Percentiles rank a stretch among this genome's conserved stretches.
These are phyloP conservation scores for Penicillium canescens DNA, from an alignment of 495 filamentous ascomycete species.

Conservation along the genomic window DNA sequence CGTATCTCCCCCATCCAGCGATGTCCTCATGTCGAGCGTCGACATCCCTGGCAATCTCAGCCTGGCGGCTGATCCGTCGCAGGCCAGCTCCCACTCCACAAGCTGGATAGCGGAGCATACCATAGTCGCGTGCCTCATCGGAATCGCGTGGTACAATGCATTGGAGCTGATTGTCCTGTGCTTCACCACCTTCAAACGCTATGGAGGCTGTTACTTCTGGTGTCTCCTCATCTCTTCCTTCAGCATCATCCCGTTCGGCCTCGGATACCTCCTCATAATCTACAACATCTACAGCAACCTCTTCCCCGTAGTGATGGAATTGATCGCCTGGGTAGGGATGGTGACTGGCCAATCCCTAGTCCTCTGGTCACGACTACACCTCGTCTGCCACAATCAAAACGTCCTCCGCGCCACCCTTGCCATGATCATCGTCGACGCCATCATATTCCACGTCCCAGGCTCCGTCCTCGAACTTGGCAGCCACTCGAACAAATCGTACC, in stretches of 20 bases:
- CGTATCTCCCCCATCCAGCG: background rate
- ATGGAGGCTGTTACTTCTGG: conserved; percentile 55
- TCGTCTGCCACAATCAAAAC: conserved; percentile 41
- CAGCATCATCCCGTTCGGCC: conserved; percentile 51
- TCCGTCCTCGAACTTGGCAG: conserved; percentile 50
- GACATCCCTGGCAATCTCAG: conserved; percentile 11
- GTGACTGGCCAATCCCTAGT: conserved; percentile 64
- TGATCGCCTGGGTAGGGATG: conserved; percentile 58
- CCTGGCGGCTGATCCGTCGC: conserved; percentile 25
- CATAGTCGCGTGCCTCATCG: conserved; percentile 37
- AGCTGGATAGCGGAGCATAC: conserved; percentile 14
- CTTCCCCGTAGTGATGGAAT: conserved; percentile 37
- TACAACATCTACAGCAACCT: conserved; percentile 34
- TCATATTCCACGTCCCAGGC: conserved; percentile 51
- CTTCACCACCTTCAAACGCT: conserved; percentile 50
- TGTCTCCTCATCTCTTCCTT: conserved; percentile 48
- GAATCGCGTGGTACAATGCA: conserved; percentile 49
- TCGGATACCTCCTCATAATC: conserved; percentile 57
- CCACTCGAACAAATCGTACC: conserved; percentile 31
- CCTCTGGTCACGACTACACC: conserved; percentile 62
- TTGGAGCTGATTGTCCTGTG: conserved; percentile 50
- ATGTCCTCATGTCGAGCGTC: conserved; percentile 27
- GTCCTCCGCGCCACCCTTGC: conserved; percentile 47
- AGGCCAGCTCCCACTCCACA: background rate
- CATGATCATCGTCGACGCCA: conserved; percentile 56